Conservation (phyloP, 768 basidiomycete species). For the Lactarius tabidus region DNA sequence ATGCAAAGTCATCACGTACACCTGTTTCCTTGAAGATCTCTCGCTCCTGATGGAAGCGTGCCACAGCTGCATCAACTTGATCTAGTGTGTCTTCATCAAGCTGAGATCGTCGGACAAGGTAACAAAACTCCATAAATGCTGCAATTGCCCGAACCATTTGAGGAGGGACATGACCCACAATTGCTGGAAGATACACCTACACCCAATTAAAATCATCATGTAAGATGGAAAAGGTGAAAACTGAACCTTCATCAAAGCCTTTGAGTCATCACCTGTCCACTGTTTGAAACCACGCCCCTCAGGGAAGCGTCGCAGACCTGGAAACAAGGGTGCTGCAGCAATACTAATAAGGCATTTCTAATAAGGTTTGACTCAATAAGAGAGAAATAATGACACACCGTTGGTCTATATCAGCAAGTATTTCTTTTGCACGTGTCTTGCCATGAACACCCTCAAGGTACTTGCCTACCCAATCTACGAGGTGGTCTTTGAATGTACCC, state of each 20-base stretch:
- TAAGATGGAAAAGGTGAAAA: too few species aligned
- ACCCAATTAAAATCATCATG: too few species aligned
- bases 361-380: too few species aligned
- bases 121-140: not conserved
- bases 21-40: not conserved
- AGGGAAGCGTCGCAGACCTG: not conserved
- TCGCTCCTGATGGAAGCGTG: not conserved
- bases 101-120: not conserved
- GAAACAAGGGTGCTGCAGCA: too few species aligned
- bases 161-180: not conserved
- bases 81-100: not conserved
- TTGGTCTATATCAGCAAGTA: not conserved
- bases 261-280: constrained; percentile 1
- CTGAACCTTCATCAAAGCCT: constrained; percentile 6
- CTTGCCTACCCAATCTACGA: not conserved
- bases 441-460: not conserved
- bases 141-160: not conserved
- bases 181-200: not conserved
- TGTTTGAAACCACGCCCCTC: not conserved
- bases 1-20: too few species aligned
- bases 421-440: not conserved
- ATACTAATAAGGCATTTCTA: not conserved
- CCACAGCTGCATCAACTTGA: not conserved
- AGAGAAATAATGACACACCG: not conserved
- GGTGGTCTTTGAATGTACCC: not conserved